phyloP scores from a whole-genome alignment of 331 rosid species.

The Quercus phellos region DNA sequence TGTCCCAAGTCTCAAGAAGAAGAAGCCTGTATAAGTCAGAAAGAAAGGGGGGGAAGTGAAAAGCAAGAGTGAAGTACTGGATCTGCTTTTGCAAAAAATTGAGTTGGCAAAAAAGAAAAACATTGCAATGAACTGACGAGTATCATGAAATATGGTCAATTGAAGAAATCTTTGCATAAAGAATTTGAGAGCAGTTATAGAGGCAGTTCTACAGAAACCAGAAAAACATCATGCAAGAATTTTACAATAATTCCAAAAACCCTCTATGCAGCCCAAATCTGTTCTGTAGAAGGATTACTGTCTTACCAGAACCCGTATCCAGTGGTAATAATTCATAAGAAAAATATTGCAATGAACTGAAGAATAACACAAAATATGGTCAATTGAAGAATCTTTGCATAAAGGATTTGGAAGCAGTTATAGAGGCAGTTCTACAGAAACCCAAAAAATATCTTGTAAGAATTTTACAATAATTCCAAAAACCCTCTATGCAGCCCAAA shows the following conservation, averaged over 20 bases:
- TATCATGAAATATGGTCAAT: too few species aligned
- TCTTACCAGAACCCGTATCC: not conserved
- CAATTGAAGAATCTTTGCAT: not conserved
- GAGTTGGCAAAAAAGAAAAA: too few species aligned
- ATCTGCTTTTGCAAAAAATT: too few species aligned
- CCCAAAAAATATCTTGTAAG: not conserved
- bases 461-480: not conserved
- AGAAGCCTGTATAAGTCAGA: too few species aligned
- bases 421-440: not conserved
- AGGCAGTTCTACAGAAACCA: not conserved
- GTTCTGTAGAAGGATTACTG: not conserved
- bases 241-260: not conserved
- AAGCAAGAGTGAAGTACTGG: too few species aligned
- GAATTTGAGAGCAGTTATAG: not conserved
- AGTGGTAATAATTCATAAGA: not conserved
- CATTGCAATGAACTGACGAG: too few species aligned
- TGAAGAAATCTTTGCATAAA: not conserved
- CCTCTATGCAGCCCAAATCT: not conserved
- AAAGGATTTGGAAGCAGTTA: not conserved
- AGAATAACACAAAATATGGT: too few species aligned
- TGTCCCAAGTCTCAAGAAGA: too few species aligned
- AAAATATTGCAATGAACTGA: too few species aligned
- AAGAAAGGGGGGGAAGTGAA: too few species aligned
- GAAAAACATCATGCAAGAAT: not conserved
- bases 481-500: not conserved